These are phyloP conservation scores for Aspergillus steynii DNA, from an alignment of 495 filamentous ascomycete genomes.

Conservation along the genomic window DNA sequence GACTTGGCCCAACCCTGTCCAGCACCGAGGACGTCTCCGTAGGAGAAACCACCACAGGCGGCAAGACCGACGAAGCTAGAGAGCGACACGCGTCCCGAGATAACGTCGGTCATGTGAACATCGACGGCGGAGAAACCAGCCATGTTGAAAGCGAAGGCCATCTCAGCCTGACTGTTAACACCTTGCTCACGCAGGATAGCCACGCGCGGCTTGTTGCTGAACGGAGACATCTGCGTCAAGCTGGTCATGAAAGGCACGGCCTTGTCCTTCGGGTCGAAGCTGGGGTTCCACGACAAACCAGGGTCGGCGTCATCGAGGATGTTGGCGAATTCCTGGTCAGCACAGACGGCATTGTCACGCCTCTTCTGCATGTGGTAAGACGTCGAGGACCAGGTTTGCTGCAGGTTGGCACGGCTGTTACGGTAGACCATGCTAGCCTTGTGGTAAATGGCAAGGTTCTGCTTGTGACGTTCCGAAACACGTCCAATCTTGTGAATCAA, in stretches of 20 bases:
- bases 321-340: slow-evolving; percentile 78
- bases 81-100: slow-evolving; percentile 72
- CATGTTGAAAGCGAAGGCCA: slow-evolving; percentile 93
- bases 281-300: slow-evolving; percentile 82
- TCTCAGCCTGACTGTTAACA: slow-evolving; percentile 92
- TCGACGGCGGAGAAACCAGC: slow-evolving; percentile 91
- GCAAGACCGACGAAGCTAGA: slow-evolving; percentile 83
- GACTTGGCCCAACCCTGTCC: slow-evolving; percentile 97
- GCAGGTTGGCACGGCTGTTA: slow-evolving; percentile 69
- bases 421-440: slow-evolving; percentile 65
- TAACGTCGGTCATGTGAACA: slow-evolving; percentile 96
- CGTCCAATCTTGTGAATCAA: slow-evolving; percentile 81
- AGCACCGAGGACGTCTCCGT: slow-evolving; percentile 93
- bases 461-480: slow-evolving; percentile 68
- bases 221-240: slow-evolving; percentile 59
- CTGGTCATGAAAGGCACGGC: slow-evolving; percentile 67
- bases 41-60: slow-evolving; percentile 95
- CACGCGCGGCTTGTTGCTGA: slow-evolving; percentile 76
- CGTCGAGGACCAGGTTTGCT: slow-evolving; percentile 85
- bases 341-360: slow-evolving; percentile 84
- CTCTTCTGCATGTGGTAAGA: slow-evolving; percentile 90
- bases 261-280: slow-evolving; percentile 77
- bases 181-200: slow-evolving; percentile 95
- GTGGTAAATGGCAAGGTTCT: slow-evolving; percentile 74
- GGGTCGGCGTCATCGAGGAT: slow-evolving; percentile 77